Evolutionary conservation across 345 rosid genomes (phyloP).

Genomic region (Citropsis articulata): DNA sequence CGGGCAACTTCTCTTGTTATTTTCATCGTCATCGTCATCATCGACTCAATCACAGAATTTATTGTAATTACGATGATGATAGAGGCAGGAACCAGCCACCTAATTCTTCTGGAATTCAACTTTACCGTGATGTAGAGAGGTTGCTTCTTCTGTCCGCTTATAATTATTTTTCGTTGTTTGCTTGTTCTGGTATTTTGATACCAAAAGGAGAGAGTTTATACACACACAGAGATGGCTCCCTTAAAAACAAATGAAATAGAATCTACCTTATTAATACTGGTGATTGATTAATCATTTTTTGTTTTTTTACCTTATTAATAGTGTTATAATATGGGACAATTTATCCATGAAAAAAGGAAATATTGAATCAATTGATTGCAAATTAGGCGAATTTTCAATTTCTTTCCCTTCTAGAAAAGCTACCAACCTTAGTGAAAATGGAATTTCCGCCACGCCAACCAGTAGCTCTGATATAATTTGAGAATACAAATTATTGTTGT

Average conservation of each 20-base stretch:
- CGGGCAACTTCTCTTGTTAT: background rate
- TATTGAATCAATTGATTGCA: too few species aligned
- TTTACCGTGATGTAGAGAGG: conserved; percentile 86
- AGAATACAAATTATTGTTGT: too few species aligned
- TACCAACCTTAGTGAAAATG: too few species aligned
- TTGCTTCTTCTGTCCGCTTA: background rate
- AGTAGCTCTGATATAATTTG: too few species aligned
- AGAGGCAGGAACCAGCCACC: conserved; percentile 31
- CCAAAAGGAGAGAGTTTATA: background rate
- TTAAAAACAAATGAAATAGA: background rate
- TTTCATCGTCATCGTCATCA: background rate
- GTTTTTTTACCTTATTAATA: too few species aligned
- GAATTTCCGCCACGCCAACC: too few species aligned
- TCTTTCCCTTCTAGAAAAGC: too few species aligned
- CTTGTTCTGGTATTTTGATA: background rate
- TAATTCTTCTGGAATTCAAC: conserved; percentile 57
- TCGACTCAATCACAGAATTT: conserved; percentile 21
- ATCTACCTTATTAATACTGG: background rate
- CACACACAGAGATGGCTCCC: too few species aligned
- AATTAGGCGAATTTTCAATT: too few species aligned
- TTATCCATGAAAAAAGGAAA: too few species aligned
- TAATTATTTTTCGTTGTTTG: background rate
- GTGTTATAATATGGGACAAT: too few species aligned
- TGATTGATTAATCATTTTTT: background rate
- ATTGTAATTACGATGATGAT: conserved; percentile 36